Evolutionary conservation across 2,329 filamentous ascomycete species (phyloP), one percentile per base, ranked within the genome.

Genomic region (Ascochyta fabae): DNA sequence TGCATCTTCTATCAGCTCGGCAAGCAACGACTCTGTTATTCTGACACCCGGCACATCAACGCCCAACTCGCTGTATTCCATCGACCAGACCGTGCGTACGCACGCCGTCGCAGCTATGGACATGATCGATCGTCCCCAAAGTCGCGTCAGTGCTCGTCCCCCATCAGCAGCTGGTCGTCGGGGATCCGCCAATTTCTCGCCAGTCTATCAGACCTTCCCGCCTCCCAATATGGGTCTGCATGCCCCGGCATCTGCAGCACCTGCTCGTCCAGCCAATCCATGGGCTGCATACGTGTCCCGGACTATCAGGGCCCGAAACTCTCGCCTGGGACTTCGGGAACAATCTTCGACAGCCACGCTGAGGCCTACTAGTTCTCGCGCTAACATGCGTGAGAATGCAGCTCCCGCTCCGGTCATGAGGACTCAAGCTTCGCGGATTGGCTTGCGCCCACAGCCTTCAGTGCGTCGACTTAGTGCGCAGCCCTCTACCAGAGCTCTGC

Each of bases 271-370:
- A 44, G 69, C 72, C 24, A 77, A 77, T 26, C 75, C 73, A 2
- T 77, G 71, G 71, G 72, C 68, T 48, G 66, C 71, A 6, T 76
- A 72, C 43, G 69, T 76, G 2, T 58, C 69, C 34, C 60, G 65
- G 23, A 61, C 49, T 23, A 56, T 69, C 12, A 60, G 66, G 36
- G 61, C 50, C 22, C 69, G 69, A 23, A 74, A 62, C 26, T 74
- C 75, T 7, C 72, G 71, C 27, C 68, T 73, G 24, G 65, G 68
- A 22, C 64, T 77, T 9, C 68, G 74, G 48, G 75, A 77, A 16
- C 74, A 77, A 58, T 71, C 74, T 13, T 77, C 75, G 8, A 74
- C 68, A 9, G 75, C 73, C 19, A 77, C 74, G 7, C 56, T 77
- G 19, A 65, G 74, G 36, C 63, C 74, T 24, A 62, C 64, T 6